Evolutionary conservation across 2,329 filamentous ascomycete species (phyloP).

Genomic region (Aspergillus sp.): DNA sequence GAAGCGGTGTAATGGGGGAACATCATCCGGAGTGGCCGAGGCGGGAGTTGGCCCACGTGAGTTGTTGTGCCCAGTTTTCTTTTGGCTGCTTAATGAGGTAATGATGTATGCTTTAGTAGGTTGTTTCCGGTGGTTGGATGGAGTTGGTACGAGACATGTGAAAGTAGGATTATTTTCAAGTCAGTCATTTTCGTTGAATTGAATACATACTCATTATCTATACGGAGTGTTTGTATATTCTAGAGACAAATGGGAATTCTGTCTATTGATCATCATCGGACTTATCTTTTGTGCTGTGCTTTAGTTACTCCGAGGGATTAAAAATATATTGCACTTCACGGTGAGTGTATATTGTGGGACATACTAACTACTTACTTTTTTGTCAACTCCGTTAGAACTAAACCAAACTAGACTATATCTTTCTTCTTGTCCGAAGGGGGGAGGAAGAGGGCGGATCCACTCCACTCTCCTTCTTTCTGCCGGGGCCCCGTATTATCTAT

Average conservation of each 20-base stretch:
- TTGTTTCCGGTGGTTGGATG: not conserved
- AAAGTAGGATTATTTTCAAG: not conserved
- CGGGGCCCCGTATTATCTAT: not conserved
- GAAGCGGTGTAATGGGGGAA: not conserved
- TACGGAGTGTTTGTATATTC: no score
- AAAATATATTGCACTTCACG: no score
- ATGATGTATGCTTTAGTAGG: not conserved
- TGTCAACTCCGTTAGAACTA: no score
- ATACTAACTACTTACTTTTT: no score
- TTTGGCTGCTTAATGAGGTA: not conserved
- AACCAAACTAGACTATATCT: not conserved
- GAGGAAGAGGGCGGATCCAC: not conserved
- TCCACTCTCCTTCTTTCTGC: not conserved
- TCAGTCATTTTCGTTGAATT: no score
- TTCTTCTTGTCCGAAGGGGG: not conserved
- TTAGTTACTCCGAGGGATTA: no score
- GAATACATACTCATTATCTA: no score
- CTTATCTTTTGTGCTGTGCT: no score
- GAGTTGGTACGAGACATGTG: not conserved
- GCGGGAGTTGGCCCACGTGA: constrained; percentile 6
- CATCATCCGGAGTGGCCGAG: constrained; percentile 7
- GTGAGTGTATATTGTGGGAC: no score
- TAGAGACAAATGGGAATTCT: no score
- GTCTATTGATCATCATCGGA: no score
- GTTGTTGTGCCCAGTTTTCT: not conserved